Evolutionary conservation across 1,139 yeast genomes (phyloP), one percentile per base, ranked within the genome.

Genomic region (Lodderomyces beijingensis): DNA sequence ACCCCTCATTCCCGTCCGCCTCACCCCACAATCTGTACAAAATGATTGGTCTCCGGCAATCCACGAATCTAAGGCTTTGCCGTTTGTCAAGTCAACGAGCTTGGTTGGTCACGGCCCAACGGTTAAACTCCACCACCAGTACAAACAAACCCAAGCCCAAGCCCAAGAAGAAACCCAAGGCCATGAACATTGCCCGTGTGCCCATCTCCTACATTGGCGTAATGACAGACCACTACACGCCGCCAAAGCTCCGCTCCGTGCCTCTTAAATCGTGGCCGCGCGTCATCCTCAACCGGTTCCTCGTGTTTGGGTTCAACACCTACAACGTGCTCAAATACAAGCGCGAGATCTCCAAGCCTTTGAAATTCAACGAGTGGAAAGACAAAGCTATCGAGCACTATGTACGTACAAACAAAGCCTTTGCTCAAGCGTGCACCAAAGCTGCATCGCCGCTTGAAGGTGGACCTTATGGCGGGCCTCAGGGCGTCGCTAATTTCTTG

Each of bases 281-380:
- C 38, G 51, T 67, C 33, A 28, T 65, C 1, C 46, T 62, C 40
- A 53, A 71, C 43, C 49, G 71, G 36, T 41, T 66, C 32, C 68
- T 68, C n/a, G 46, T 57, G 14, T 65, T 66, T 42, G 72, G 63
- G 15, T 53, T 64, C 33, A 68, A 65, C 46, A 68, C 74, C 6
- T 66, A 65, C 43, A 57, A 58, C 41, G 55, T 66, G 13, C 62
- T 64, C 32, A 65, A 65, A 41, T 68, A 50, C 46, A 65, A 58
- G 49, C 55, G 59, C 36, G 74, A 68, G 37, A 62, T 70, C 17
- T 60, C 62, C 21, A 50, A 59, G 36, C 58, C 59, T 36, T 53
- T 64, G 34, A 51, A 53, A 33, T 66, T 68, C 46, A 59, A 64
- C 39, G 57, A 56, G 34, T 68, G 74, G 74, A 68, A 68, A 46